Base-by-base conservation (phyloP, 2,329 filamentous ascomycete genomes). In the Curvularia spicifera region DNA sequence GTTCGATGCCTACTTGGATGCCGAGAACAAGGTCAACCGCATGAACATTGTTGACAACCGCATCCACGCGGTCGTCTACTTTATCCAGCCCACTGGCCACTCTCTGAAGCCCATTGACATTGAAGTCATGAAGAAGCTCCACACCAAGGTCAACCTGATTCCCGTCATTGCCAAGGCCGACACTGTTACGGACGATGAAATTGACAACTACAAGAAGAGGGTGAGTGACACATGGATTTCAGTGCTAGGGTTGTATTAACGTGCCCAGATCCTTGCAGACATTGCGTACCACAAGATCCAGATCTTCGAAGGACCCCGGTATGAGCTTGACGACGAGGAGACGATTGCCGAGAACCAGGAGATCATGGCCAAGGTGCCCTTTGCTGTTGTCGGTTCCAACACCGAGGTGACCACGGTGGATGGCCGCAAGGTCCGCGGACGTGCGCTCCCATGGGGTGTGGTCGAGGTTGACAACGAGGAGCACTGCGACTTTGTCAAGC, bases 1-100 rank as follows among this genome's bases (percentile, higher is more conserved):
- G 70, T 99, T 95, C 76, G 95, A 99, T 80, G 93, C 95, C 53
- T 99, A 98, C 80, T 86, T 99, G 59, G 95, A 99, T 81, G 94
- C 95, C 45, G 95, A 99, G 87, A 99, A 99, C 88, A 99, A 98
- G 87, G 93, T 99, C 79, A 99, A 99, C 85, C 92, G 95, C 74
- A 97, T 97, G 89, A 99, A 99, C 86, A 98, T 98, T 79, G 90
- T 99, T 64, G 95, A 99, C 83, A 99, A 98, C 86, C 91, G 95
- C 72, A 96, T 99, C 65, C 95, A 99, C 75, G 95, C 95, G 56
- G 98, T 96, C 74, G 95, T 99, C 64, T 99, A 97, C 87, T 99
- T 99, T 84, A 97, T 99, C 73, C 94, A 99, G 83, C 95, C 95
- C 68, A 99, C 95, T 31, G 95, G 95, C 61, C 95, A 99, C 85